phyloP scores from a whole-genome alignment of 164 flowering plant species.

The Macadamia integrifolia region DNA sequence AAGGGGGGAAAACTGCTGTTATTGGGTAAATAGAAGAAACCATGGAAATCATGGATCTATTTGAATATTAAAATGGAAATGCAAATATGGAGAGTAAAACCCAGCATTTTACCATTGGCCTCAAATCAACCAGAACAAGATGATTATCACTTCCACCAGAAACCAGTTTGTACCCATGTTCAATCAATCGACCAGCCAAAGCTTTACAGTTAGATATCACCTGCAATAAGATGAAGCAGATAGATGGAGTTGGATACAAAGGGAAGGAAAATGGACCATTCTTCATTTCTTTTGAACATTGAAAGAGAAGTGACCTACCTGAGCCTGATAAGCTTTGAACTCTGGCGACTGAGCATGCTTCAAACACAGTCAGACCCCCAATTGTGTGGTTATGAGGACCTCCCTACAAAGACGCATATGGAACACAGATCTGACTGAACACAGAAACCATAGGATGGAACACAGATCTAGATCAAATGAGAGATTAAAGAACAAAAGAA shows the following conservation, averaged over 20 bases:
- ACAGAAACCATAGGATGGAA: neutral
- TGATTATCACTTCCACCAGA: constrained; percentile 97
- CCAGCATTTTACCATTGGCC: constrained; percentile 60
- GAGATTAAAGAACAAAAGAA: neutral
- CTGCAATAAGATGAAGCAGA: constrained; percentile 23
- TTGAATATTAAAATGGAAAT: neutral
- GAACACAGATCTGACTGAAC: neutral
- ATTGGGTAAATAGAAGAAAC: neutral
- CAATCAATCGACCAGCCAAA: constrained; percentile 59
- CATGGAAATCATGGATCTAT: neutral
- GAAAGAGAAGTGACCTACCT: constrained; percentile 49
- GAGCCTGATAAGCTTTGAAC: constrained; percentile 59
- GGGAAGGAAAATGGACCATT: neutral
- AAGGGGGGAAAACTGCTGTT: neutral
- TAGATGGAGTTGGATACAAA: neutral
- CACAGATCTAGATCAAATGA: neutral
- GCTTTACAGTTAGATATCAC: constrained; percentile 81
- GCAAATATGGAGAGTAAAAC: neutral
- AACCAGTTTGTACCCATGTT: constrained; percentile 76
- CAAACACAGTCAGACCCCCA: constrained; percentile 75
- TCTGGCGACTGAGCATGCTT: constrained; percentile 68
- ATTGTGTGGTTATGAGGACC: constrained; percentile 99
- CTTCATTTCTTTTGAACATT: neutral
- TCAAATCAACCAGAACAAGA: constrained; percentile 83
- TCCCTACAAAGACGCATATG: constrained; percentile 44